Evolutionary conservation across 345 rosid genomes (phyloP).

Genomic region (Hypericum androsaemum): DNA sequence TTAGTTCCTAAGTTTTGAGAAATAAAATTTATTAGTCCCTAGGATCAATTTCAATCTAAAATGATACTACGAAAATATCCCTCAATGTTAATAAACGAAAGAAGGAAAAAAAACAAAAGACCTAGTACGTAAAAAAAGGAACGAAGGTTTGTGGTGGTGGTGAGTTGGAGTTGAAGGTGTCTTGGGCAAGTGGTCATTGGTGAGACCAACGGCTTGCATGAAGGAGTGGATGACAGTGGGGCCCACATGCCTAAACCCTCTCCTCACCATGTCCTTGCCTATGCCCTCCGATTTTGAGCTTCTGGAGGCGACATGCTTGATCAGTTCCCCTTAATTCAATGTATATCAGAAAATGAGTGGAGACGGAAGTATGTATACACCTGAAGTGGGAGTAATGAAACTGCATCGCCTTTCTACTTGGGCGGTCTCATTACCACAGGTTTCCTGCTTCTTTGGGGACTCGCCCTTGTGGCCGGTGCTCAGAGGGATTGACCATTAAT

Average conservation of each 20-base stretch:
- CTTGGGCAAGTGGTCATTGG: constrained; percentile 62
- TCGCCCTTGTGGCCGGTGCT: too few relatives aligned
- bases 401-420: constrained; percentile 48
- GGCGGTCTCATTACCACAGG: not conserved
- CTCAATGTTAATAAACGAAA: too few relatives aligned
- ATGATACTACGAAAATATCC: too few relatives aligned
- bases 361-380: constrained; percentile 13
- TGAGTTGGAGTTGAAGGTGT: constrained; percentile 32
- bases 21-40: too few relatives aligned
- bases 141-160: too few relatives aligned
- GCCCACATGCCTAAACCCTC: constrained; percentile 56
- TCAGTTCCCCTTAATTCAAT: not conserved
- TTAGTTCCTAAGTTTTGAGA: too few relatives aligned
- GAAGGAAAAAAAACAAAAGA: too few relatives aligned
- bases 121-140: too few relatives aligned
- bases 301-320: constrained; percentile 30
- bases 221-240: constrained; percentile 54
- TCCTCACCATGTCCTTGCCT: constrained; percentile 61
- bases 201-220: constrained; percentile 63
- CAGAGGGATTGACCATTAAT: constrained; percentile 22
- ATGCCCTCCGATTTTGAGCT: constrained; percentile 56
- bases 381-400: constrained; percentile 60
- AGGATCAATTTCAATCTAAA: too few relatives aligned
- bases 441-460: not conserved
- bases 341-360: too few relatives aligned